These are phyloP conservation scores for Amphirosellinia nigrospora DNA, from an alignment of 495 filamentous ascomycete genomes.

Conservation along the genomic window DNA sequence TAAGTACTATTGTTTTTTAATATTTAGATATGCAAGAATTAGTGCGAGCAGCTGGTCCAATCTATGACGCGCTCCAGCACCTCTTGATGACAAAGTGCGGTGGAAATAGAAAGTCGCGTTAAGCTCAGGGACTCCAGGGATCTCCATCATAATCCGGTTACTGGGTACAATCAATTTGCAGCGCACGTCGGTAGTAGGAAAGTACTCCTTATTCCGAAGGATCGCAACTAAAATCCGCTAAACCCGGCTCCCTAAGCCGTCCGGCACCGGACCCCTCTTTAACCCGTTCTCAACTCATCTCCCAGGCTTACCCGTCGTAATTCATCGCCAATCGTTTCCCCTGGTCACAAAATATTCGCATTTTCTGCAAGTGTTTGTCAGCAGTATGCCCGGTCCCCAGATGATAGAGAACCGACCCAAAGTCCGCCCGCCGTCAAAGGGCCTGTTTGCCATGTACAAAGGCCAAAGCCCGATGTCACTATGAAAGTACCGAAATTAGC, in stretches of 20 bases:
- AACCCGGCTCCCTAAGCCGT: not conserved
- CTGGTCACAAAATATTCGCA: not conserved
- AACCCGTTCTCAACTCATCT: not conserved
- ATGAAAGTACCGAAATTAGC: slow-evolving; percentile 34
- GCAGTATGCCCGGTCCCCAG: not conserved
- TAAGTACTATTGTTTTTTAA: not conserved
- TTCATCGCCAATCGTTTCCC: not conserved
- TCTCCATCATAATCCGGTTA: slow-evolving; percentile 8
- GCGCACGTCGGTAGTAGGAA: not conserved
- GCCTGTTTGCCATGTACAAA: slow-evolving; percentile 44
- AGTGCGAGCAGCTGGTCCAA: not conserved
- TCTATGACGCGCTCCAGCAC: not conserved
- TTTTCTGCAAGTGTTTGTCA: too few species aligned
- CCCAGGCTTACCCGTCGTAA: too few species aligned
- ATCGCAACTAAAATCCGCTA: slow-evolving; percentile 27
- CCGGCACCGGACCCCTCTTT: not conserved
- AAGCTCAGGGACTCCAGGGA: not conserved
- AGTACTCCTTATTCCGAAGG: not conserved
- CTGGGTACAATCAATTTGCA: not conserved
- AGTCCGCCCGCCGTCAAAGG: slow-evolving; percentile 42
- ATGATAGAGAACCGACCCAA: slow-evolving; percentile 25
- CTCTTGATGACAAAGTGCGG: not conserved
- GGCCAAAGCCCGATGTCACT: slow-evolving; percentile 44
- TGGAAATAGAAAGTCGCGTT: not conserved
- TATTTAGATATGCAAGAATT: not conserved